Evolutionary conservation across 176 grass and related monocot genomes (phyloP), one percentile per base, ranked within the genome.

Genomic region (Carex pumila): DNA sequence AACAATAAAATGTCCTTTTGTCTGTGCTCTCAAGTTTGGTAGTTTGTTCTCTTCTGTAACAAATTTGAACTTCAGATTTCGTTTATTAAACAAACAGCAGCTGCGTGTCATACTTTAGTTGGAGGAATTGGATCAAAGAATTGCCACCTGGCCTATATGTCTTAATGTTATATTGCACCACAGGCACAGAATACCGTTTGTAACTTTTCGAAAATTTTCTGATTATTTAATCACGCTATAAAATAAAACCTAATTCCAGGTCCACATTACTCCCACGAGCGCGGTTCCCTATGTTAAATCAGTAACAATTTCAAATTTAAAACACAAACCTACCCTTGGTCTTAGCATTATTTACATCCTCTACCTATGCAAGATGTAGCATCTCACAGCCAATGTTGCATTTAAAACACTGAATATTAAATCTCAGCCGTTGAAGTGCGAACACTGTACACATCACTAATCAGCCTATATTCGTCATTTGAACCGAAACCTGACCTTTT

Each of bases 271-370:
- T 41, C 57, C 59, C 74, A 66, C 74, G 19, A 81, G 89, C 87
- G 65, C 89, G 57, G 21, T 59, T 87, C 78, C 84, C 90, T 36
- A 82, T 92, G 81, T 86, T 54, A 25, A 80, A 86, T 86, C 62
- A 49, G 63, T 73, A 82, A 21, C 14, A 78, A 79, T 54, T 84
- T 94, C 84, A 79, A 90, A 90, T 80, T 61, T 0, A 1, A 0
- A 3, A 81, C 0, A 21, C 87, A 0, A n/a, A n/a, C 84, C 0
- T 85, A 21, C 91, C 89, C 87, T 41, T 85, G 0, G 0, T 56
- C 2, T 3, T 11, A 1, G 0, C 1, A 1, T 0, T 18, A 88
- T 85, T 89, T 32, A 89, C 82, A 41, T 18, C 0, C 6, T 58
- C 17, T 21, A 65, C 84, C 71, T 7, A 3, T 12, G 1, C 12